These are phyloP conservation scores for Sordariomycetes sp. DNA, from an alignment of 2,329 filamentous ascomycete genomes.

Conservation along the genomic window DNA sequence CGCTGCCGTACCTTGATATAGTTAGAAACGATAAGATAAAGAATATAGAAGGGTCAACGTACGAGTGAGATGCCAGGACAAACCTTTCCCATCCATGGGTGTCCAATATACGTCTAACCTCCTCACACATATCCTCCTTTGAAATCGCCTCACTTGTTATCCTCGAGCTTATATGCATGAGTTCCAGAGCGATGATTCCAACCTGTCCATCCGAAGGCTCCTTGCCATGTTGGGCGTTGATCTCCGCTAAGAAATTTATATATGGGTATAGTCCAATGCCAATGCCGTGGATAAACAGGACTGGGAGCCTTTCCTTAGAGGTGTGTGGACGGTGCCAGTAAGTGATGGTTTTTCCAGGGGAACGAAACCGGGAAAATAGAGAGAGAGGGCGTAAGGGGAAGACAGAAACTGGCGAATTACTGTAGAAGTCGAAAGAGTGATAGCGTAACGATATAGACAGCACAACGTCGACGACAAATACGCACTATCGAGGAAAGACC, in stretches of 20 bases:
- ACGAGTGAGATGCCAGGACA: conserved; percentile 39
- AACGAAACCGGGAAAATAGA: conserved; percentile 27
- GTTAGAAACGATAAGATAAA: conserved; percentile 6
- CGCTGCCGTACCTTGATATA: conserved; percentile 35
- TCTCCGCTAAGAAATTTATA: conserved; percentile 38
- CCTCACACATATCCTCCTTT: conserved; percentile 35
- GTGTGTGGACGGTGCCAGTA: conserved; percentile 54
- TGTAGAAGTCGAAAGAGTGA: conserved; percentile 35
- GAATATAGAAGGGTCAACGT: conserved; percentile 8
- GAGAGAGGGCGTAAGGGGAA: conserved; percentile 40
- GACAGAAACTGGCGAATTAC: conserved; percentile 29
- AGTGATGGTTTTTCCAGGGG: conserved; percentile 33
- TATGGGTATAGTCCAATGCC: conserved; percentile 43
- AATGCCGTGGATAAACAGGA: conserved; percentile 55
- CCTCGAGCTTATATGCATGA: conserved; percentile 47
- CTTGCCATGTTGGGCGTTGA: conserved; percentile 26
- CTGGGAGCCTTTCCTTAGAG: conserved; percentile 41
- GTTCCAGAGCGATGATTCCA: conserved; percentile 47
- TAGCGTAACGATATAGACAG: conserved; percentile 21
- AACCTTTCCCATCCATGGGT: conserved; percentile 39
- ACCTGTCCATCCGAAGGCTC: conserved; percentile 32
- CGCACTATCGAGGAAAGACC: conserved; percentile 16
- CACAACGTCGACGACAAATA: conserved; percentile 34
- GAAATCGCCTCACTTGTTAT: conserved; percentile 37
- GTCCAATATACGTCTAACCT: conserved; percentile 40